Evolutionary conservation across 1,284 basidiomycete species (phyloP).

Genomic region (Cystobasidium sp.): DNA sequence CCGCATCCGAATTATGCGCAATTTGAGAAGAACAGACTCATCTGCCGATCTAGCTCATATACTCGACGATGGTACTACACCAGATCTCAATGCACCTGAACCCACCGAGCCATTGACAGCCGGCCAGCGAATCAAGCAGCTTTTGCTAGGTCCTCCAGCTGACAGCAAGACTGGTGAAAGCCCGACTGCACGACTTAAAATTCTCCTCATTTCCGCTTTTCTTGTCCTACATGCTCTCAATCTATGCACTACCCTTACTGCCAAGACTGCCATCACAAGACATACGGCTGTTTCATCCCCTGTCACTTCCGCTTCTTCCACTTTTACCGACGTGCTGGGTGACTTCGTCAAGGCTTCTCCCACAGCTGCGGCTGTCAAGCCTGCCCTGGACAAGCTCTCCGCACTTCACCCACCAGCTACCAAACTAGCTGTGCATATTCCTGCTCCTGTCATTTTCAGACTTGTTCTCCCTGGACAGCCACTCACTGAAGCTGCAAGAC

Average conservation of each 20-base stretch:
- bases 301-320: constrained; percentile 53
- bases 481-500: constrained; percentile 1
- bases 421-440: constrained; percentile 50
- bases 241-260: constrained; percentile 87
- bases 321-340: constrained; percentile 47
- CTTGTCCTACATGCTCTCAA: constrained; percentile 87
- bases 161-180: constrained; percentile 65
- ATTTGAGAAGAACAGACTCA: constrained; percentile 55
- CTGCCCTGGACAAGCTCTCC: constrained; percentile 52
- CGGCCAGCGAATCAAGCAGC: constrained; percentile 48
- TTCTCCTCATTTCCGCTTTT: constrained; percentile 89
- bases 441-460: constrained; percentile 33
- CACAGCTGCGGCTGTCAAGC: constrained; percentile 48
- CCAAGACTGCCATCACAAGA: constrained; percentile 68
- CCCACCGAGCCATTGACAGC: constrained; percentile 47
- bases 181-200: constrained; percentile 84
- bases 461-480: constrained; percentile 41
- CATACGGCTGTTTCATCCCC: constrained; percentile 55
- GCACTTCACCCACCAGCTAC: constrained; percentile 48
- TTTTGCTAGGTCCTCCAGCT: constrained; percentile 49
- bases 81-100: constrained; percentile 47
- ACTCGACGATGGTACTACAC: constrained; percentile 52
- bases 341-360: constrained; percentile 43
- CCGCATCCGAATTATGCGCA: constrained; percentile 65
- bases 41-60: constrained; percentile 51